Evolutionary conservation across 2,329 filamentous ascomycete genomes (phyloP).

Genomic region (Colletotrichum destructivum): DNA sequence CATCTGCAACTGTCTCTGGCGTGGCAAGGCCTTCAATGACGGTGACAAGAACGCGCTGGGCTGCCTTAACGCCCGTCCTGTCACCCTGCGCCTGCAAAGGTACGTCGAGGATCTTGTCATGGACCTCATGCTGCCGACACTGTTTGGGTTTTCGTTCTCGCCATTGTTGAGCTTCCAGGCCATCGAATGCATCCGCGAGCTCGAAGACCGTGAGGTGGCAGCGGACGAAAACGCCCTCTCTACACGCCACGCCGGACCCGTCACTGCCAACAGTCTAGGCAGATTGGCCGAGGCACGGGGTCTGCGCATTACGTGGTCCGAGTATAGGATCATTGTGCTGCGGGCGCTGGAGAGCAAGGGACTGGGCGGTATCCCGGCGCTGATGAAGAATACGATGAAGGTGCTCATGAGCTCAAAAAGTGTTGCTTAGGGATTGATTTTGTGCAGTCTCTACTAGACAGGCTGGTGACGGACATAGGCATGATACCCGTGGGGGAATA

Average conservation of each 20-base stretch:
- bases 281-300: conserved; percentile 77
- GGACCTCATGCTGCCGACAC: conserved; percentile 60
- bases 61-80: conserved; percentile 62
- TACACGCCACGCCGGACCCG: conserved; percentile 75
- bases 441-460: neutral
- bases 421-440: neutral
- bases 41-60: conserved; percentile 75
- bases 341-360: conserved; percentile 76
- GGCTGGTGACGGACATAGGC: neutral
- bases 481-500: conserved; percentile 21
- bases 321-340: conserved; percentile 82
- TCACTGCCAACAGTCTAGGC: conserved; percentile 77
- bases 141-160: conserved; percentile 73
- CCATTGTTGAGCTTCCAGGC: conserved; percentile 71
- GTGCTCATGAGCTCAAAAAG: conserved; percentile 69
- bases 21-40: conserved; percentile 77
- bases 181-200: conserved; percentile 67
- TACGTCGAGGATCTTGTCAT: conserved; percentile 67
- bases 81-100: conserved; percentile 61
- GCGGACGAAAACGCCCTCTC: conserved; percentile 55
- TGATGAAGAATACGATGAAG: conserved; percentile 89
- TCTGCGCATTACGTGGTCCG: conserved; percentile 77
- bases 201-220: conserved; percentile 70
- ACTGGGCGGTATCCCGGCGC: conserved; percentile 74
- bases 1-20: conserved; percentile 87